Evolutionary conservation across 2,329 filamentous ascomycete species (phyloP), one percentile per base, ranked within the genome.

Genomic region (Xylariaceae sp.): DNA sequence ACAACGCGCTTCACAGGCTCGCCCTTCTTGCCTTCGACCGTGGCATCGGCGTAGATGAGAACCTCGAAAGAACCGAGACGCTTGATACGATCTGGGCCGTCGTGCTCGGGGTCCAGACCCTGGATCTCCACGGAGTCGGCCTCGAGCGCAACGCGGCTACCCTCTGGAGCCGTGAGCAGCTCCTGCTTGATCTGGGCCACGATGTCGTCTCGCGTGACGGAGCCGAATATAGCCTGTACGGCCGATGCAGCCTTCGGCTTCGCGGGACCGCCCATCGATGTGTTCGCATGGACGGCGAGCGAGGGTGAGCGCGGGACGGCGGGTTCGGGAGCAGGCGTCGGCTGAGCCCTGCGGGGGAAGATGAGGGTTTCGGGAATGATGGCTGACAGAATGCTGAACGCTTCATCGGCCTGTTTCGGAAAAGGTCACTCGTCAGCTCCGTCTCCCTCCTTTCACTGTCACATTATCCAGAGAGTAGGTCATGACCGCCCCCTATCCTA

Each of bases 11-110:
- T 44, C 17, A 68, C 52, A 12, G 60, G 55, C 41, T 57, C 49
- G 12, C 61, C 13, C n/a, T 43, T 49, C 13, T 44, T 54, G 4
- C 55, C 59, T 11, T 59, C 40, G 11, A 48, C 41, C 34, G 65
- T 33, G 3, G 38, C 14, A 11, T 38, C 43, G 12, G 28, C 30
- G 1, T 34, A 37, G 39, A 70, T 62, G 23, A 61, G 52, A 2
- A 69, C 52, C 42, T 66, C 57, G 50, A 60, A 69, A 19, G 53
- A 55, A 21, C 67, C 67, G 13, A 69, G 54, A 15, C 52, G 47
- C 55, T 67, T 67, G 51, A 69, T 55, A 36, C 64, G 59, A 49
- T 67, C 62, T 34, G 55, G 55, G 21, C 53, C 56, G 11, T 53
- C 52, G 9, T 44, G 33, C 9, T 38, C 44, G 12, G 36, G 33